A percentile compares a stretch with the other conserved stretches of the same genome.
Conservation (phyloP, 352 stramenopile species). For the Phytophthora sansomeana region DNA sequence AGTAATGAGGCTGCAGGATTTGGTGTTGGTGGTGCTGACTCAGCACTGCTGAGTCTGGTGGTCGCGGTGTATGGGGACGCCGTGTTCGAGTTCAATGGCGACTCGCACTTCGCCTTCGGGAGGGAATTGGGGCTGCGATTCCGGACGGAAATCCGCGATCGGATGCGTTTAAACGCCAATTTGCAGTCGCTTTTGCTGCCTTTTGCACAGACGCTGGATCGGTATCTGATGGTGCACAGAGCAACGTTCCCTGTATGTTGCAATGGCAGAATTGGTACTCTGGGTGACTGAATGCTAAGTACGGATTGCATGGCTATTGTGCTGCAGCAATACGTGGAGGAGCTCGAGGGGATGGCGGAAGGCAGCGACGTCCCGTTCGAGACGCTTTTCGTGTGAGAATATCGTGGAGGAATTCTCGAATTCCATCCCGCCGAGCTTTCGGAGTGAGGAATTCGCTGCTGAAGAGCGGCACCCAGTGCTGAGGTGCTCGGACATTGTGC, state of each 20-base stretch:
- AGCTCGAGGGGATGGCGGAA: constrained; percentile 67
- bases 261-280: neutral
- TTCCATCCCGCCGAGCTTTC: constrained; percentile 56
- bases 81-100: constrained; percentile 61
- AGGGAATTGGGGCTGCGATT: constrained; percentile 58
- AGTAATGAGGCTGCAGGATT: constrained; percentile 1
- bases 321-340: constrained; percentile 69
- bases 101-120: constrained; percentile 75
- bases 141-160: constrained; percentile 54
- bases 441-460: constrained; percentile 23
- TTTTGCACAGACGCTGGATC: constrained; percentile 56
- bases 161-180: constrained; percentile 51
- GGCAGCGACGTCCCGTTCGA: constrained; percentile 67
- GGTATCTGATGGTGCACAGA: constrained; percentile 59
- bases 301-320: neutral
- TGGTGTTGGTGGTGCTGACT: constrained; percentile 1
- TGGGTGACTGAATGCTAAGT: neutral
- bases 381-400: constrained; percentile 78
- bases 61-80: constrained; percentile 39
- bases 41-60: neutral
- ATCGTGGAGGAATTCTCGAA: constrained; percentile 80
- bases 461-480: constrained; percentile 41
- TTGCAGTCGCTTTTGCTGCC: constrained; percentile 69
- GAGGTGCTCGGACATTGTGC: constrained; percentile 73
- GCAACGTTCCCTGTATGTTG: constrained; percentile 59